A percentile compares a stretch with the other conserved stretches of the same genome.
phyloP scores from a whole-genome alignment of 352 stramenopile species.

The Phytophthora fragariae region DNA sequence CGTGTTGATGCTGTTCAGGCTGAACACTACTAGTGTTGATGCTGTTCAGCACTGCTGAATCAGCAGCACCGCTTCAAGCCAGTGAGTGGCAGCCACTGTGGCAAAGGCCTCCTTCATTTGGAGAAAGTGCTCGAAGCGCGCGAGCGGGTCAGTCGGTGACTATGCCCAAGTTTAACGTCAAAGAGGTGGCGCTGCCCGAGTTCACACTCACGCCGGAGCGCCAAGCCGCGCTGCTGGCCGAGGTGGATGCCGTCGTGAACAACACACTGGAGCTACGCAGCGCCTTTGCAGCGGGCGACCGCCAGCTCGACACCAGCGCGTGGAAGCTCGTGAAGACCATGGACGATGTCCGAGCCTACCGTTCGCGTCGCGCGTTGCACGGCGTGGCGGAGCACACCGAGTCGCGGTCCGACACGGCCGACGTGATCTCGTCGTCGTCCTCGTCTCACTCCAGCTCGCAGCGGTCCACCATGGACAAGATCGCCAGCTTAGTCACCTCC shows the following conservation, averaged over 20 bases:
- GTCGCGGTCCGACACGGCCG: conserved; percentile 29
- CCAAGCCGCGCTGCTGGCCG: conserved; percentile 21
- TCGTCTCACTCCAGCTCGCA: conserved; percentile 39
- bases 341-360: conserved; percentile 47
- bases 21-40: conserved; percentile 16
- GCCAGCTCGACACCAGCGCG: conserved; percentile 39
- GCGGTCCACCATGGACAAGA: conserved; percentile 38
- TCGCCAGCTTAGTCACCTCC: conserved; percentile 31
- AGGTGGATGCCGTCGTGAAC: conserved; percentile 43
- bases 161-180: conserved; percentile 51
- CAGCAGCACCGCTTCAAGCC: conserved; percentile 18
- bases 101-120: conserved; percentile 18
- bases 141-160: conserved; percentile 15
- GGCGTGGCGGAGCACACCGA: conserved; percentile 31
- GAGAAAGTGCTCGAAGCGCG: conserved; percentile 20
- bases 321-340: conserved; percentile 56
- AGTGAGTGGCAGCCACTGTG: conserved; percentile 16
- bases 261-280: conserved; percentile 45
- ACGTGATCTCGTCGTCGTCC: conserved; percentile 34
- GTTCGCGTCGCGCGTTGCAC: conserved; percentile 39
- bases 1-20: conserved; percentile 18
- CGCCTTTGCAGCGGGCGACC: conserved; percentile 38
- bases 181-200: conserved; percentile 35
- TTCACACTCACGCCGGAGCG: conserved; percentile 37
- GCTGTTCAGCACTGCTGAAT: conserved; percentile 2